phyloP scores from a whole-genome alignment of 805 yeast species.

The Barnettozyma californica region DNA sequence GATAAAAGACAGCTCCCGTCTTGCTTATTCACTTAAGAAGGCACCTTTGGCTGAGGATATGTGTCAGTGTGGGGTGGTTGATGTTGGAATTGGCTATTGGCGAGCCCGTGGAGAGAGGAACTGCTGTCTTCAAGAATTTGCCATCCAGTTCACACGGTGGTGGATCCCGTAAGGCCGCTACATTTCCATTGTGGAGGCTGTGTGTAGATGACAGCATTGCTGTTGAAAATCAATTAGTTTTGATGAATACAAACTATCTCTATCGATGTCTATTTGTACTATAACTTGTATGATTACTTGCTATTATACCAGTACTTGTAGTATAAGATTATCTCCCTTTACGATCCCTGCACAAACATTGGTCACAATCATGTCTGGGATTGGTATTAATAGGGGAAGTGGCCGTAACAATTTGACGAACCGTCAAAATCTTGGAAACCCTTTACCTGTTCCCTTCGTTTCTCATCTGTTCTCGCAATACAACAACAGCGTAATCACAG shows the following conservation, averaged over 20 bases:
- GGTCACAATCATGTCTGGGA: background rate
- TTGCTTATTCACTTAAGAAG: constrained; percentile 17
- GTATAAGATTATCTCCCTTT: no score
- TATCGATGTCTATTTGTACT: background rate
- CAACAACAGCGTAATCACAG: background rate
- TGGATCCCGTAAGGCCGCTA: constrained; percentile 14
- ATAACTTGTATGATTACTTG: no score
- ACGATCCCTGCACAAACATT: background rate
- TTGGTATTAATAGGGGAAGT: background rate
- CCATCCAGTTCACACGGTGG: constrained; percentile 8
- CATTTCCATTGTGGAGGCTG: constrained; percentile 1
- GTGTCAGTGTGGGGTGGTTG: constrained; percentile 2
- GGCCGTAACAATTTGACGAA: background rate
- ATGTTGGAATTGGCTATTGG: constrained; percentile 4
- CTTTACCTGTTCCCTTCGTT: background rate
- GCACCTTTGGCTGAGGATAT: constrained; percentile 5
- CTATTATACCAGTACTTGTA: no score
- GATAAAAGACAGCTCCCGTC: background rate
- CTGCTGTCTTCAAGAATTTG: constrained; percentile 10
- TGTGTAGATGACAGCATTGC: background rate
- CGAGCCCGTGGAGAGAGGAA: constrained; percentile 10
- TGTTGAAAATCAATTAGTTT: background rate
- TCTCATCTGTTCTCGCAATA: background rate
- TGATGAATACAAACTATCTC: background rate
- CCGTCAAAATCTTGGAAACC: background rate